Evolutionary conservation across 495 filamentous ascomycete genomes (phyloP), one percentile per base, ranked within the genome.

Genomic region (Daldinia bambusicola): DNA sequence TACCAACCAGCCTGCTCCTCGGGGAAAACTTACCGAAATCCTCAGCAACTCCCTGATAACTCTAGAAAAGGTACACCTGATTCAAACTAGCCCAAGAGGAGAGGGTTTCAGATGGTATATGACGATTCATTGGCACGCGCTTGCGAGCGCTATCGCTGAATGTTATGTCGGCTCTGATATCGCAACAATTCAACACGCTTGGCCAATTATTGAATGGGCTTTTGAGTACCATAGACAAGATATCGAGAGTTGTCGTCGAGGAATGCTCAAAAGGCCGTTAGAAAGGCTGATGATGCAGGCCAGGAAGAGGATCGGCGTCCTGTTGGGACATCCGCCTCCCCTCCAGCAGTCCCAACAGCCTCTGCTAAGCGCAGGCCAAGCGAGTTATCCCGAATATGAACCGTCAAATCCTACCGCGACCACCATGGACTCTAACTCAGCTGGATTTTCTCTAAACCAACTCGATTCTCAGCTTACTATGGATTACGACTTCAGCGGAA

Each of bases 41-140:
- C 43, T 69, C 0, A 32, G n/a, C 16, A 12, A 32, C 22, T 53
- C 67, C 8, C n/a, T 69, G 1, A 12, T 45, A n/a, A 32, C 50
- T 7, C 55, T 72, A 13, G 66, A 72, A n/a, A 43, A 69, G n/a
- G 65, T 67, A 3, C 51, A 56, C 4, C 60, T 72, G 5, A 61
- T 72, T 31, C 32, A 60, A 16, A 64, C 59, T 0, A 31, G 68
- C 18, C 65, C 70, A 5, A 48, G 60, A 26, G 70, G 64, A 1
- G 70, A 72, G 26, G 65, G 65, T 1, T 69, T 64, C 10, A 36
- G 70, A 20, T 72, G 70, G 70, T 63, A 69, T 31, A 45, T 64
- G 9, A 43, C 22, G 2, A 22, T 72, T 14, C 70, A 45, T 9
- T 65, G 65, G 59, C 58, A 63, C 3, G 64, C 70, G 2, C 70